Conservation (phyloP, 139 green algal genomes). For the Zygnema cylindricum region DNA sequence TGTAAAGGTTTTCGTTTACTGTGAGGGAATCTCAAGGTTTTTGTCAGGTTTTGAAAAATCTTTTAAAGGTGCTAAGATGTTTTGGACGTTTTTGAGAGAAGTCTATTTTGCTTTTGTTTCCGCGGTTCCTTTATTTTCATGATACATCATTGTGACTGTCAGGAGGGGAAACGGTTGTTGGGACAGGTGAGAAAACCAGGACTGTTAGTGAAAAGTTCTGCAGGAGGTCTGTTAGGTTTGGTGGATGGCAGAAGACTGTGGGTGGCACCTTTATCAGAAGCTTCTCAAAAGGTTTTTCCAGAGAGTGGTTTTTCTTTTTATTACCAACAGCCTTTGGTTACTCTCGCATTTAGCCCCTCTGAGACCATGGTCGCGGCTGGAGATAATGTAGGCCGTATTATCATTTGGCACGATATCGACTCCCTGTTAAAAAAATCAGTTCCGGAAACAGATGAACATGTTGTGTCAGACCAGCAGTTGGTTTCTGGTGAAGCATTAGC, state of each 20-base stretch:
- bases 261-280: constrained; percentile 54
- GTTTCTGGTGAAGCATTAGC: background rate
- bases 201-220: background rate
- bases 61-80: background rate
- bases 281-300: constrained; percentile 33
- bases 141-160: too few species aligned
- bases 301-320: background rate
- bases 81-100: too few species aligned
- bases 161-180: too few species aligned
- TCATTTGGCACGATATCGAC: constrained; percentile 75
- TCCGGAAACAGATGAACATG: constrained; percentile 15
- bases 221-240: constrained; percentile 66
- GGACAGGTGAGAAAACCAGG: background rate
- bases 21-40: too few species aligned
- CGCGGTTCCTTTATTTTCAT: too few species aligned
- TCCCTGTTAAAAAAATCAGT: background rate
- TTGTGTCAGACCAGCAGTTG: background rate
- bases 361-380: constrained; percentile 75
- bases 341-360: constrained; percentile 67
- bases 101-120: too few species aligned
- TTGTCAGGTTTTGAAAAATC: background rate
- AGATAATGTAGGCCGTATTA: constrained; percentile 79
- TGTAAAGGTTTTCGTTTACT: too few species aligned
- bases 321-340: background rate
- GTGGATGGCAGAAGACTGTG: constrained; percentile 72